phyloP scores from a whole-genome alignment of 2,329 filamentous ascomycete species.

The Triangularia setosa region DNA sequence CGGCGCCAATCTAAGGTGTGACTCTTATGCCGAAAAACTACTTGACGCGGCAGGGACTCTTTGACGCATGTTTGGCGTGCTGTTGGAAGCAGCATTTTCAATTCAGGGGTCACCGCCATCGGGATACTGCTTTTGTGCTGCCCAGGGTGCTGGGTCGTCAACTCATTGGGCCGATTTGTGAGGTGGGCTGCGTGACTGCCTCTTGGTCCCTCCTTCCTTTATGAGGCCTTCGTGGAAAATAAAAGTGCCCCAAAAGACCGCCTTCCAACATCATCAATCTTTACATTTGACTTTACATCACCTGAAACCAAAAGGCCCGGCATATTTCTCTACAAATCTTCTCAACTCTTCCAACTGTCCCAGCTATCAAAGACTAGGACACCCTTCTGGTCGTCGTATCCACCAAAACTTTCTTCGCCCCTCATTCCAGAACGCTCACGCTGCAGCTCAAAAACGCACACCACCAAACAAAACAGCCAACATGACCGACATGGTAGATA shows the following conservation, averaged over 20 bases:
- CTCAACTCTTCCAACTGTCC: not conserved
- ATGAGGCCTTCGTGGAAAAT: not conserved
- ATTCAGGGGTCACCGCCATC: not conserved
- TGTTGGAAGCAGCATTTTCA: not conserved
- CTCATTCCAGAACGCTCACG: not conserved
- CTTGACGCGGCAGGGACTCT: not conserved
- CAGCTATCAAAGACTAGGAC: not conserved
- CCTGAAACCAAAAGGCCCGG: not conserved
- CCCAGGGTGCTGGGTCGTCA: not conserved
- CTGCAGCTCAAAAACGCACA: slow-evolving; percentile 8
- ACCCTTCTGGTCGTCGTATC: slow-evolving; percentile 10
- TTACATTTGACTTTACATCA: not conserved
- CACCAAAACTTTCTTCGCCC: slow-evolving; percentile 15
- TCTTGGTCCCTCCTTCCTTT: not conserved
- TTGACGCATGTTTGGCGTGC: not conserved
- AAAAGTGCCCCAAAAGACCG: not conserved
- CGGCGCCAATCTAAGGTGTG: not conserved
- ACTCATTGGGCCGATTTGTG: slow-evolving; percentile 7
- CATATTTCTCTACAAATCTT: not conserved
- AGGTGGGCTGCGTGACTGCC: not conserved
- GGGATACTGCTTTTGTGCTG: not conserved
- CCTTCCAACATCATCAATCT: not conserved
- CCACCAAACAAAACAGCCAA: slow-evolving; percentile 1
- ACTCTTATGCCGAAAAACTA: not conserved
- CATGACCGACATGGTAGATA: slow-evolving; percentile 20